phyloP scores from a whole-genome alignment of 2,329 filamentous ascomycete genomes.

The Pseudogymnoascus sp. region DNA sequence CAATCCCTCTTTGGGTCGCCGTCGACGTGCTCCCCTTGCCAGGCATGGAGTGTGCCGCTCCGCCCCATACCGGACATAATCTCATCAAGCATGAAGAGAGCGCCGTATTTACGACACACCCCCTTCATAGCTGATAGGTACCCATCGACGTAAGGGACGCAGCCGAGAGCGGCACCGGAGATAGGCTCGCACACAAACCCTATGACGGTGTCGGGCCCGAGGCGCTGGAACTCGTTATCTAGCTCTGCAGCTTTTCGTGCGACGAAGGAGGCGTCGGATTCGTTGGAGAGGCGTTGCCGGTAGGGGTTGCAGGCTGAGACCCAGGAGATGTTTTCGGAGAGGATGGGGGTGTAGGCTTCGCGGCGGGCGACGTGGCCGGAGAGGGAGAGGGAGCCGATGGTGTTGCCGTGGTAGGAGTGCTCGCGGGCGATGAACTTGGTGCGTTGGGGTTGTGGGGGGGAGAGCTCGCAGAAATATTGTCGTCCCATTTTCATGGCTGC shows the following conservation, averaged over 20 bases:
- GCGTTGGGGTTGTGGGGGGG: conserved; percentile 40
- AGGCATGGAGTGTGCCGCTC: conserved; percentile 45
- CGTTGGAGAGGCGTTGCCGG: conserved; percentile 40
- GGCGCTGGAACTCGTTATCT: conserved; percentile 49
- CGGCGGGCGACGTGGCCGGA: conserved; percentile 53
- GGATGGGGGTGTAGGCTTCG: conserved; percentile 46
- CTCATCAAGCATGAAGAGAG: conserved; percentile 71
- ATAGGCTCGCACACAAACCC: conserved; percentile 61
- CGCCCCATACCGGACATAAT: conserved; percentile 53
- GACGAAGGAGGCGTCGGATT: conserved; percentile 48
- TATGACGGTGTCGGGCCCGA: conserved; percentile 54
- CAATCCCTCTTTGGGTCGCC: not conserved
- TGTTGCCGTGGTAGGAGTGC: conserved; percentile 63
- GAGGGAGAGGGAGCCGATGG: conserved; percentile 51
- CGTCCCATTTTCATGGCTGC: conserved; percentile 57
- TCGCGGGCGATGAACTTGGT: conserved; percentile 55
- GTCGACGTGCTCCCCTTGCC: conserved; percentile 39
- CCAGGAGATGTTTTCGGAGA: conserved; percentile 44
- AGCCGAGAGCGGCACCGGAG: conserved; percentile 61
- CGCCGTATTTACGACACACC: conserved; percentile 62
- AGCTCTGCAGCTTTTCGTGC: conserved; percentile 50
- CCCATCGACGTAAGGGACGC: conserved; percentile 54
- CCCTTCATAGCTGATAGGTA: conserved; percentile 61
- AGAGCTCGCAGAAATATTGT: conserved; percentile 55
- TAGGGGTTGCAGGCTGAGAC: conserved; percentile 59